phyloP scores from a whole-genome alignment of 805 yeast genomes.

The Saccharomycopsis babjevae region DNA sequence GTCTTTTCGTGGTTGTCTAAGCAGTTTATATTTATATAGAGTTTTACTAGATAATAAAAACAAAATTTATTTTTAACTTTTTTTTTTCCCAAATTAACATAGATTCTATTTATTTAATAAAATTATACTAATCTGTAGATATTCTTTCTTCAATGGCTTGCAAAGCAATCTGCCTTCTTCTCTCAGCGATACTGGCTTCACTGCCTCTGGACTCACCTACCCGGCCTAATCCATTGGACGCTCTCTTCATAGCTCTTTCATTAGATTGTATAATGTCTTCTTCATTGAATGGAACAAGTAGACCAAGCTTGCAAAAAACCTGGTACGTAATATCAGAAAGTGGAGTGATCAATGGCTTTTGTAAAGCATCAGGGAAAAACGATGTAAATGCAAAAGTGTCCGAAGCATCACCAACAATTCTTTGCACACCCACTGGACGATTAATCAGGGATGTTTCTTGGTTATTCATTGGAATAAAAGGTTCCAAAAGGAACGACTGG shows the following conservation, averaged over 20 bases:
- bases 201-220: constrained; percentile 33
- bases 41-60: background rate
- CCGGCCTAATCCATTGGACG: constrained; percentile 27
- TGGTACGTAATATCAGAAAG: constrained; percentile 37
- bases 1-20: background rate
- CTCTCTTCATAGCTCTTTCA: constrained; percentile 55
- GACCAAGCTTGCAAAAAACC: constrained; percentile 31
- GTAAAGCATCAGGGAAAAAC: constrained; percentile 65
- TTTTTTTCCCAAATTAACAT: too few relatives aligned
- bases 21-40: background rate
- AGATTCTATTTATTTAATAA: too few relatives aligned
- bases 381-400: constrained; percentile 77
- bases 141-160: constrained; percentile 64
- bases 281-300: constrained; percentile 54
- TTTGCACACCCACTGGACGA: constrained; percentile 22
- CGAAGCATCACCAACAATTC: constrained; percentile 73
- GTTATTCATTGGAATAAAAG: constrained; percentile 36
- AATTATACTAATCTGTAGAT: background rate
- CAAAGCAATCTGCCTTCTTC: constrained; percentile 68
- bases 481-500: constrained; percentile 48
- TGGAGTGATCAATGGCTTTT: constrained; percentile 39
- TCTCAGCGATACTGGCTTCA: constrained; percentile 50
- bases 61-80: too few relatives aligned
- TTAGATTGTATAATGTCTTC: constrained; percentile 67
- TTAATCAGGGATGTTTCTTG: constrained; percentile 4